These are phyloP conservation scores for Phyllosticta ampelicida DNA, from an alignment of 2,329 filamentous ascomycete genomes.

Conservation along the genomic window DNA sequence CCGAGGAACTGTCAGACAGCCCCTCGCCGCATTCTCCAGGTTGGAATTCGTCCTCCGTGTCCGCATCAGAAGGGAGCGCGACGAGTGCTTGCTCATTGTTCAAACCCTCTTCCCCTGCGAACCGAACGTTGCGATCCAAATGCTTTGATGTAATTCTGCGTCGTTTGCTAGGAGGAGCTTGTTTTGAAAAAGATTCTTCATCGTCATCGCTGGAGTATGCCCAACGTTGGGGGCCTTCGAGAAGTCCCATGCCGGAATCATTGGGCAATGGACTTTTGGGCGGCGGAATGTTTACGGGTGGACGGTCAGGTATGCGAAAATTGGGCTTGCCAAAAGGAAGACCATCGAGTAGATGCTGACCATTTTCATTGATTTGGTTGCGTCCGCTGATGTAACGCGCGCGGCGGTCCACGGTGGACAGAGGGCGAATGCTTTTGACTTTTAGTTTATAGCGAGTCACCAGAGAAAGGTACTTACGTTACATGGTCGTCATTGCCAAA, in stretches of 20 bases:
- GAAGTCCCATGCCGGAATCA: slow-evolving; percentile 12
- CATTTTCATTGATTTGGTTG: slow-evolving; percentile 67
- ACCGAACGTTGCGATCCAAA: slow-evolving; percentile 13
- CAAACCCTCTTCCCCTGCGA: not conserved
- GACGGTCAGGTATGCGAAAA: slow-evolving; percentile 51
- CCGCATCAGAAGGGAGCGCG: slow-evolving; percentile 2
- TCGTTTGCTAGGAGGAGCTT: slow-evolving; percentile 15
- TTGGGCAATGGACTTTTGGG: slow-evolving; percentile 47
- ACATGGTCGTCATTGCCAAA: slow-evolving; percentile 78
- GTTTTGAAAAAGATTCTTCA: slow-evolving; percentile 22
- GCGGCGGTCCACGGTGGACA: slow-evolving; percentile 64
- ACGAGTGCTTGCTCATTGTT: not conserved
- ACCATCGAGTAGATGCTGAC: slow-evolving; percentile 74
- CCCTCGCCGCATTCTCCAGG: slow-evolving; percentile 10
- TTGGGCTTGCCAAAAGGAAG: slow-evolving; percentile 70
- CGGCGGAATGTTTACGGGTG: slow-evolving; percentile 59
- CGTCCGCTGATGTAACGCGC: slow-evolving; percentile 64
- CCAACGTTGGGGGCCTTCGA: not conserved
- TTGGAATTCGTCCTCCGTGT: slow-evolving; percentile 12
- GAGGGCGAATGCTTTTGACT: slow-evolving; percentile 59
- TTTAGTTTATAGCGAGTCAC: not conserved
- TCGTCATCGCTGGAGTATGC: not conserved
- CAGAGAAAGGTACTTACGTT: slow-evolving; percentile 42
- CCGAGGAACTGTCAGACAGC: not conserved
- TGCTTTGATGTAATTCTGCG: not conserved